Conservation (phyloP, 2,329 filamentous ascomycete genomes). For the Sphaerulina musiva region DNA sequence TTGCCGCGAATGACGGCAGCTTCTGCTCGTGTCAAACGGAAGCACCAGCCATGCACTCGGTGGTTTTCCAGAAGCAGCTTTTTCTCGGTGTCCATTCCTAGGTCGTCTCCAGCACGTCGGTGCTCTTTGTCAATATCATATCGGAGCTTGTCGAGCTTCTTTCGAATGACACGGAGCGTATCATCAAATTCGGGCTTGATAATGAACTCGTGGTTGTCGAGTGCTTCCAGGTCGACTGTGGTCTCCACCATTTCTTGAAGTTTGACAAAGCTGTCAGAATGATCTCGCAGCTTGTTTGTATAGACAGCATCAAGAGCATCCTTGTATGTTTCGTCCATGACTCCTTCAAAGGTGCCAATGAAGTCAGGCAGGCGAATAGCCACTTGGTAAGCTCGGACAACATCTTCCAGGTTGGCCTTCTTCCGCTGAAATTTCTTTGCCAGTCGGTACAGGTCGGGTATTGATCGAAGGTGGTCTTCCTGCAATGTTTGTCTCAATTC, state of each 20-base stretch:
- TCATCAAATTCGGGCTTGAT: slow-evolving; percentile 99
- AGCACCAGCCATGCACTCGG: slow-evolving; percentile 91
- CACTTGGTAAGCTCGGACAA: slow-evolving; percentile 91
- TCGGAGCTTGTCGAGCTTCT: slow-evolving; percentile 79
- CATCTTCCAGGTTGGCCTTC: slow-evolving; percentile 87
- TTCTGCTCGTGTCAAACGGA: slow-evolving; percentile 84
- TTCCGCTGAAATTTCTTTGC: slow-evolving; percentile 92
- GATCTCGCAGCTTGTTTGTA: slow-evolving; percentile 67
- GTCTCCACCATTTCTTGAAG: slow-evolving; percentile 98
- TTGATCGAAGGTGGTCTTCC: slow-evolving; percentile 85
- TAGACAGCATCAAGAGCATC: slow-evolving; percentile 81
- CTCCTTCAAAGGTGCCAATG: slow-evolving; percentile 76
- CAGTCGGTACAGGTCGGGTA: slow-evolving; percentile 88
- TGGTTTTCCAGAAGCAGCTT: slow-evolving; percentile 98
- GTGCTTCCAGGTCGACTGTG: slow-evolving; percentile 87
- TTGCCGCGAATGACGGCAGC: slow-evolving; percentile 91
- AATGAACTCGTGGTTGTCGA: slow-evolving; percentile 96
- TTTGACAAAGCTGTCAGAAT: slow-evolving; percentile 72
- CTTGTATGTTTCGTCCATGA: slow-evolving; percentile 93
- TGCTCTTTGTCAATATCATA: slow-evolving; percentile 81
- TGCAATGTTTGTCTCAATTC: slow-evolving; percentile 93
- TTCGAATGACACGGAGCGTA: slow-evolving; percentile 74
- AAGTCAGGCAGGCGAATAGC: slow-evolving; percentile 87
- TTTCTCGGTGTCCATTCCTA: slow-evolving; percentile 91
- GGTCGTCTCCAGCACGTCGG: slow-evolving; percentile 65